These are phyloP conservation scores for Suillus hirtellus DNA, from an alignment of 768 basidiomycete genomes.

Conservation along the genomic window DNA sequence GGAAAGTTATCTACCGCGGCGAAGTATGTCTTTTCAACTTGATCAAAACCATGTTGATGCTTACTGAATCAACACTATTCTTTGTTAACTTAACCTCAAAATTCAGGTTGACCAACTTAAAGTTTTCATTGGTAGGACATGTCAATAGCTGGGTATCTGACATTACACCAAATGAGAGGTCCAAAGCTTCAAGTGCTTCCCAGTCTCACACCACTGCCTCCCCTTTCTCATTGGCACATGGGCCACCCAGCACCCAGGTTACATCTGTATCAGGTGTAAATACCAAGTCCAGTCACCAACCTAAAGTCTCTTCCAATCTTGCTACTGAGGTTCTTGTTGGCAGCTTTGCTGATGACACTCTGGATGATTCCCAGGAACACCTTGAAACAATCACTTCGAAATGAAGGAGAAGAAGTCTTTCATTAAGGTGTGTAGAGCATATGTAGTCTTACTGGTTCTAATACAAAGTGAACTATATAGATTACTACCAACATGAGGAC, in stretches of 20 bases:
- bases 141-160: neutral
- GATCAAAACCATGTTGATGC: slow-evolving; percentile 7
- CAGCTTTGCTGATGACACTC: neutral
- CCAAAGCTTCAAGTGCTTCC: neutral
- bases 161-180: neutral
- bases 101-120: neutral
- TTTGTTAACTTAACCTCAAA: slow-evolving; percentile 7
- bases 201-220: neutral
- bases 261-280: neutral
- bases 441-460: neutral
- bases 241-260: neutral
- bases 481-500: neutral
- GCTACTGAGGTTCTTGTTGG: neutral
- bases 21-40: neutral
- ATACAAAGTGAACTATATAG: neutral
- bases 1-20: neutral
- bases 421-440: neutral
- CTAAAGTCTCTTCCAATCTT: neutral
- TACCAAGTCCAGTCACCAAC: neutral
- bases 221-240: neutral
- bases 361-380: neutral
- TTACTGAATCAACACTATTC: slow-evolving; percentile 12
- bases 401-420: neutral
- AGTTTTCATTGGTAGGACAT: neutral
- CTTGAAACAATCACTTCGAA: neutral